Percentiles rank a stretch among this genome's conserved stretches.
phyloP scores from a whole-genome alignment of 2,329 filamentous ascomycete species.

The Trichoderma citrinoviride region DNA sequence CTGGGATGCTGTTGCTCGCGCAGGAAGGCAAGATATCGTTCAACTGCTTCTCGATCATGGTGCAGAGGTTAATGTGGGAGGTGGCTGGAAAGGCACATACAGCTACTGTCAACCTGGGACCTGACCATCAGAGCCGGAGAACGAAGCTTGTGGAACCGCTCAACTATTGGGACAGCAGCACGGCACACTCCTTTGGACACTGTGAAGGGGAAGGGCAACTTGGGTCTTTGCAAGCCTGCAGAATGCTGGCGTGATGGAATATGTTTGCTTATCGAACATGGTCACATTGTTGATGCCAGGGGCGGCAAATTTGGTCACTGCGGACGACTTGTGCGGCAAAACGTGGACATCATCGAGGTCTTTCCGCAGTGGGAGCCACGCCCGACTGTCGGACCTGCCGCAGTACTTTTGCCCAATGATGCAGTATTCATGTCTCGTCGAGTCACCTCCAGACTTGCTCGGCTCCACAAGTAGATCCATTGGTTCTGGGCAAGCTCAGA shows the following conservation, averaged over 20 bases:
- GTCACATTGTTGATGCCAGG: background rate
- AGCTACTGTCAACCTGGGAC: no score
- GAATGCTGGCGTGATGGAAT: background rate
- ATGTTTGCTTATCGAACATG: background rate
- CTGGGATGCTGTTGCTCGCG: no score
- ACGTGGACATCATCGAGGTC: background rate
- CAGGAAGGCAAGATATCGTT: no score
- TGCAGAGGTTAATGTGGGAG: background rate
- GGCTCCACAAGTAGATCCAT: no score
- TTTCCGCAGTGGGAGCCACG: background rate
- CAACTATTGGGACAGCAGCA: background rate
- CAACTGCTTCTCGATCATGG: background rate
- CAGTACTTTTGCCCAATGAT: background rate
- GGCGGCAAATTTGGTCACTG: slow-evolving; percentile 20
- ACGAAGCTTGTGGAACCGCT: no score
- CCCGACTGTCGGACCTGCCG: background rate
- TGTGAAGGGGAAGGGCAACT: background rate
- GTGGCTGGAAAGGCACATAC: background rate
- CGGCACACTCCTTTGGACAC: background rate
- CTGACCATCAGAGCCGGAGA: no score
- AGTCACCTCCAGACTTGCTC: no score
- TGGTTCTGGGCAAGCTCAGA: no score
- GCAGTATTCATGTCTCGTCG: no score
- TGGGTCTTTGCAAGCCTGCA: fast-evolving
- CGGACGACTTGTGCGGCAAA: slow-evolving; percentile 15